phyloP scores from a whole-genome alignment of 75 land plant genomes.

The Gnetum montanum region DNA sequence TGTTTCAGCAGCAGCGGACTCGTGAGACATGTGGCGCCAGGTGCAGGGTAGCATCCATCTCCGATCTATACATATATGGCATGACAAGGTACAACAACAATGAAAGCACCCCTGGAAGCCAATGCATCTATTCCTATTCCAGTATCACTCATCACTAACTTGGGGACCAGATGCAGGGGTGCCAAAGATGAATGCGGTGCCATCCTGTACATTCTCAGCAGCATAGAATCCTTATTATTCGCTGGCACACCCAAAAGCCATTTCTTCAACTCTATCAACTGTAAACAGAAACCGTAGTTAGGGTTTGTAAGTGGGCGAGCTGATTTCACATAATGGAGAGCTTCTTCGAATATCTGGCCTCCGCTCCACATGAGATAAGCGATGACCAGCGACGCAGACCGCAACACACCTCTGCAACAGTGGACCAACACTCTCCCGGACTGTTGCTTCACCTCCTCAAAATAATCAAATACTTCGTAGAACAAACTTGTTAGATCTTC shows the following conservation, averaged over 20 bases:
- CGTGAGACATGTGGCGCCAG: too few species aligned
- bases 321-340: slow-evolving; percentile 85
- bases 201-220: slow-evolving; percentile 72
- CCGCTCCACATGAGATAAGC: slow-evolving; percentile 95
- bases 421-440: slow-evolving; percentile 79
- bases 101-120: slow-evolving; percentile 84
- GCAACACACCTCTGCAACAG: slow-evolving; percentile 90
- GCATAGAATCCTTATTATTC: slow-evolving; percentile 52
- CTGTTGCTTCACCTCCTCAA: slow-evolving; percentile 84
- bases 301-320: slow-evolving; percentile 82
- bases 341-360: slow-evolving; percentile 89
- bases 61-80: slow-evolving; percentile 82
- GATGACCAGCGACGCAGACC: slow-evolving; percentile 85
- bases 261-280: slow-evolving; percentile 79
- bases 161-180: slow-evolving; percentile 86
- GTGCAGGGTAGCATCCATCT: slow-evolving; percentile 25
- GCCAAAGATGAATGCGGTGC: slow-evolving; percentile 85
- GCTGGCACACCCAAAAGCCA: slow-evolving; percentile 69
- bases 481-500: slow-evolving; percentile 90
- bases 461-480: slow-evolving; percentile 94
- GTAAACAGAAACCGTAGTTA: slow-evolving; percentile 89
- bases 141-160: slow-evolving; percentile 44
- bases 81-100: slow-evolving; percentile 59
- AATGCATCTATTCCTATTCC: slow-evolving; percentile 18
- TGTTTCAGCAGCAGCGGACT: too few species aligned